Evolutionary conservation across 2,329 filamentous ascomycete genomes (phyloP), one percentile per base, ranked within the genome.

Genomic region (Fusarium stilboides): DNA sequence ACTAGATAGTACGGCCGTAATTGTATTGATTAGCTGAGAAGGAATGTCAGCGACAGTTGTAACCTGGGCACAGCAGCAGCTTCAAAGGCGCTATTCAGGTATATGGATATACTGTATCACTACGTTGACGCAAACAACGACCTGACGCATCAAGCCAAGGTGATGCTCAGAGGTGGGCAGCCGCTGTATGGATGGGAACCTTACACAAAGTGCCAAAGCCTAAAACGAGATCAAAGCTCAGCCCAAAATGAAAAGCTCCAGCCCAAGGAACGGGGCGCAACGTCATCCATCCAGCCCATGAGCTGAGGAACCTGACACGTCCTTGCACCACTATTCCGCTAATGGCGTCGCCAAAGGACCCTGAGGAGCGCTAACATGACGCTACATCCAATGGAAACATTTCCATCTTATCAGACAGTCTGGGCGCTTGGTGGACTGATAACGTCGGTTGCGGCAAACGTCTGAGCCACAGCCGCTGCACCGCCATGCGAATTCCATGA

Each of bases 221-320:
- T 64, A 66, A 66, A 61, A 60, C 33, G 37, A 26, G 20, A 50
- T 44, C 44, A 45, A 63, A 65, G 45, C 42, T 47, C 31, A 31
- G 53, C 52, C 59, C 51, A 64, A 64, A 46, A 51, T 37, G 53
- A 44, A 44, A 47, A 51, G 44, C 62, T 56, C 64, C 50, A 63
- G 62, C 62, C 62, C 62, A 70, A 68, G 47, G 24, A 54, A 61
- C 37, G 51, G 58, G 47, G 50, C 15, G 42, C 61, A 70, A 70
- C 68, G 68, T 70, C 68, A 70, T 70, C 47, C 44, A 44, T 52
- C 39, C 39, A 51, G 50, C 40, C 26, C 55, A 50, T 50, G 40
- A 53, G 45, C 34, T 69, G 58, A 64, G 67, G 49, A 68, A 49
- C 57, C 52, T 70, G 67, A 60, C 58, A 70, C 20, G 57, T 50